Evolutionary conservation across 208 protist species (phyloP).

Genomic region (Leishmania turanica): DNA sequence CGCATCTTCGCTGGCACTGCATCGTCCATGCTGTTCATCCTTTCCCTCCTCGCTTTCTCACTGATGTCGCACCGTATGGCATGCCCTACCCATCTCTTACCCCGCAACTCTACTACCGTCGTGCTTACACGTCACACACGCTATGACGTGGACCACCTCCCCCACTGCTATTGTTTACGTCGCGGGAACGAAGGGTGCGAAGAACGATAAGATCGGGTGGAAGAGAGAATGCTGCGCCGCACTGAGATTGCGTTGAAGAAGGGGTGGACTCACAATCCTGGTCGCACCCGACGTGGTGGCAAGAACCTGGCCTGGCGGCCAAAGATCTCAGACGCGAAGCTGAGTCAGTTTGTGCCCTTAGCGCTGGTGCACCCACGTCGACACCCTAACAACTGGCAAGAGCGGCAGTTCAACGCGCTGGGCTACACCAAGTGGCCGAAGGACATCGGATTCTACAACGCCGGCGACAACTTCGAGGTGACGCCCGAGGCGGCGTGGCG

Average conservation of each 20-base stretch:
- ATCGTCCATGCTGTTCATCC: not conserved
- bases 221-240: conserved; percentile 57
- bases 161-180: no score
- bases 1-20: not conserved
- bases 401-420: conserved; percentile 77
- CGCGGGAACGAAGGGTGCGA: not conserved
- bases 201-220: not conserved
- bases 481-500: conserved; percentile 83
- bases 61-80: not conserved
- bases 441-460: conserved; percentile 91
- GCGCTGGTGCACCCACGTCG: conserved; percentile 80
- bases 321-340: conserved; percentile 68
- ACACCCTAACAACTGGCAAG: conserved; percentile 88
- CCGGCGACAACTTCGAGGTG: conserved; percentile 91
- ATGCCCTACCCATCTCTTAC: not conserved
- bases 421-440: conserved; percentile 93
- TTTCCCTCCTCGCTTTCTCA: not conserved
- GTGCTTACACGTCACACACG: not conserved
- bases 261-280: conserved; percentile 89
- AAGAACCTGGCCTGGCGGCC: conserved; percentile 91
- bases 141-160: not conserved
- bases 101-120: not conserved
- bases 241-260: conserved; percentile 78
- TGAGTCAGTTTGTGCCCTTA: conserved; percentile 84
- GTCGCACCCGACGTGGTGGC: conserved; percentile 74